Base-by-base conservation (phyloP, 2,329 filamentous ascomycete species). In the Neofusicoccum sp. region DNA sequence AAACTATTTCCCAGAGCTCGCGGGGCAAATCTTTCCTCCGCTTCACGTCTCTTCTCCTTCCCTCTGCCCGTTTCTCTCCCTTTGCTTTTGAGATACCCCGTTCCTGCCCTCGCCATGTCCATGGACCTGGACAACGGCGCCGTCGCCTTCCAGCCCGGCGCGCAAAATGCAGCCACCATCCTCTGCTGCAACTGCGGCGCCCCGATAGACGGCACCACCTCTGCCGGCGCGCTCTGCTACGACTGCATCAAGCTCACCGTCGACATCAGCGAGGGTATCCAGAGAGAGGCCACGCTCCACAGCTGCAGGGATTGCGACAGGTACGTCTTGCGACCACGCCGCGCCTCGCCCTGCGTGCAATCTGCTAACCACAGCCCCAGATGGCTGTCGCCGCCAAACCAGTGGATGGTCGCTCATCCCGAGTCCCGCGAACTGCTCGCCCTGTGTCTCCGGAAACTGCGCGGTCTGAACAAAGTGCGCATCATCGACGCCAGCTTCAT, bases 181-280 rank as follows among this genome's bases (percentile, higher is more conserved):
- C 89, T 99, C 62, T 99, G 95, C 78, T 96, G 91, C 81, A 96
- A 98, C 82, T 99, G 95, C 76, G 95, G 93, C 72, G 92, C 91
- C 63, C 89, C 93, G 40, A 96, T 99, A 70, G 93, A 97, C 76
- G 95, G 95, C 53, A 62, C 60, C 11, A 41, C 44, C 12, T 83
- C 90, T 28, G 88, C 89, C 58, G 92, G 92, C 64, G 93, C 95
- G 41, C 87, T 97, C 61, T 99, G 95, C 80, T 91, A 91, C 76
- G 93, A 98, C 81, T 98, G 95, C 76, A 87, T 98, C 73, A 96
- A 96, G 76, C 85, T 96, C 68, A 96, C 92, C 51, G 86, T 96
- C 77, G 95, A 99, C 77, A 93, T 97, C 67, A 96, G 93, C 28
- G 82, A 89, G 72, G 92, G 91, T 63, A 93, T 98, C 65, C 93